A percentile compares a stretch with the other conserved stretches of the same genome.
phyloP scores from a whole-genome alignment of 2,329 filamentous ascomycete species.

The Phaeophleospora eucalypticola region DNA sequence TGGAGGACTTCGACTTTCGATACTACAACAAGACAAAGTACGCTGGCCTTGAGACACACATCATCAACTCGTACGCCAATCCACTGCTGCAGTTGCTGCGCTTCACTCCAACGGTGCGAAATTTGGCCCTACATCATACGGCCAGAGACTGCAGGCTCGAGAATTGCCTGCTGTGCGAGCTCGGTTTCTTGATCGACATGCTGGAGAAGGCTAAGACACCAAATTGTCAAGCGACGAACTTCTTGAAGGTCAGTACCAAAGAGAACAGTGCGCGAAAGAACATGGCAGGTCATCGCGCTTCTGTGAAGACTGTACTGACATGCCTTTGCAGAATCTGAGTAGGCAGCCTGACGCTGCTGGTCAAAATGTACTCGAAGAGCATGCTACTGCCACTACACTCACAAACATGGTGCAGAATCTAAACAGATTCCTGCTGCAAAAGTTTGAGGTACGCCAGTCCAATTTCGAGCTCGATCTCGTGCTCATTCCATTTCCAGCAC shows the following conservation, averaged over 20 bases:
- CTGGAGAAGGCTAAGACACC: slow-evolving; percentile 89
- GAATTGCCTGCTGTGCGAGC: slow-evolving; percentile 82
- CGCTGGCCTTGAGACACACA: slow-evolving; percentile 92
- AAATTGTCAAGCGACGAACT: slow-evolving; percentile 93
- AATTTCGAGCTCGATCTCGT: too few relatives aligned
- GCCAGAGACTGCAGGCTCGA: slow-evolving; percentile 80
- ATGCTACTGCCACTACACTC: slow-evolving; percentile 66
- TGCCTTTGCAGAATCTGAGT: slow-evolving; percentile 83
- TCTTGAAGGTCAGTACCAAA: slow-evolving; percentile 63
- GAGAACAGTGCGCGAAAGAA: too few relatives aligned
- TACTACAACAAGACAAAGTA: slow-evolving; percentile 93
- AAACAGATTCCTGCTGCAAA: slow-evolving; percentile 79
- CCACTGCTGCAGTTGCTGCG: slow-evolving; percentile 85
- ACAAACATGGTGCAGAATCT: slow-evolving; percentile 81
- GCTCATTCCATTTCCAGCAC: too few relatives aligned
- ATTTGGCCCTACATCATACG: slow-evolving; percentile 82
- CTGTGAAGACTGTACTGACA: too few relatives aligned
- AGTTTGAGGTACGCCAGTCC: slow-evolving; percentile 47
- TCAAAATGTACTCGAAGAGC: slow-evolving; percentile 80
- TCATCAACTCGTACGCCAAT: slow-evolving; percentile 94
- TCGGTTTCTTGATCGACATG: slow-evolving; percentile 97
- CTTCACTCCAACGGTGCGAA: slow-evolving; percentile 83
- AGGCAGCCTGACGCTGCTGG: slow-evolving; percentile 73
- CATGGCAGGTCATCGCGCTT: too few relatives aligned
- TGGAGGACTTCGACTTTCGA: slow-evolving; percentile 98